These are phyloP conservation scores for slime mould (Dictyostelium discoideum) DNA, from an alignment of 78 protist species.

Conservation along the genomic window dicty_2.7 NC_007090.3:4452501-4453000, in stretches of 20 bases:
- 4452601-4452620: slow-evolving; percentile 94
- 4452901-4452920: slow-evolving; percentile 67
- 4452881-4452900: slow-evolving; percentile 30
- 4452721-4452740: slow-evolving; percentile 79
- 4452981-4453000: slow-evolving; percentile 84
- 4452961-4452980: slow-evolving; percentile 88
- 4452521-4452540: slow-evolving; percentile 97
- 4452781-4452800: slow-evolving; percentile 90
- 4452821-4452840: slow-evolving; percentile 94
- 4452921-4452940: slow-evolving; percentile 73
- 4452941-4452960: slow-evolving; percentile 87
- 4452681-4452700: slow-evolving; percentile 85
- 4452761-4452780: slow-evolving; percentile 74
- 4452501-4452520: slow-evolving; percentile 98
- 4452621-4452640: slow-evolving; percentile 89
- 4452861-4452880: slow-evolving; percentile 76
- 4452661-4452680: slow-evolving; percentile 86
- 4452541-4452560: slow-evolving; percentile 96
- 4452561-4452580: slow-evolving; percentile 93
- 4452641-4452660: slow-evolving; percentile 81
- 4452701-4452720: slow-evolving; percentile 74
- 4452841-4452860: slow-evolving; percentile 88
- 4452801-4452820: slow-evolving; percentile 82
- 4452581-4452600: slow-evolving; percentile 91
- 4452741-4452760: slow-evolving; percentile 84